These are phyloP conservation scores for Mortierella hygrophila DNA, from an alignment of 192 early-diverging fungal genomes.

Conservation along the genomic window DNA sequence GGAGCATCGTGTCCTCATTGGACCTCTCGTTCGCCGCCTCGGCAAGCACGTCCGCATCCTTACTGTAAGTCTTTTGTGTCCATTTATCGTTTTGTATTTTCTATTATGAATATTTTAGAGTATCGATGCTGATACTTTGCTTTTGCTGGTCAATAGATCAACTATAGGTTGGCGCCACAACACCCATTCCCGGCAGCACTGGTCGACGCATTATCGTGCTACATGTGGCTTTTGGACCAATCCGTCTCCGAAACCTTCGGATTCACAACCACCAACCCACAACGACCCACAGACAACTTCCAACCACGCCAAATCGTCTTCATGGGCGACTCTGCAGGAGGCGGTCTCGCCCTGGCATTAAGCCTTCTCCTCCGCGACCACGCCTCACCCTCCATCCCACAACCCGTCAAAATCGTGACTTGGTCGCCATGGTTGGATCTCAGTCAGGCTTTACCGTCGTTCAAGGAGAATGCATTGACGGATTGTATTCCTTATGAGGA, in stretches of 20 bases:
- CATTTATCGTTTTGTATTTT: neutral
- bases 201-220: conserved; percentile 82
- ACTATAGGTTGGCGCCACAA: conserved; percentile 87
- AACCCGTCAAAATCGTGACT: conserved; percentile 65
- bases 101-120: neutral
- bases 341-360: conserved; percentile 65
- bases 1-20: conserved; percentile 58
- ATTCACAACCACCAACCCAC: conserved; percentile 41
- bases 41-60: conserved; percentile 32
- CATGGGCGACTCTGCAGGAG: conserved; percentile 77
- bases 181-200: conserved; percentile 84
- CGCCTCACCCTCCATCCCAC: conserved; percentile 50
- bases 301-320: conserved; percentile 69
- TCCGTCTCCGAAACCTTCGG: conserved; percentile 53
- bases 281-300: conserved; percentile 5
- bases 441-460: conserved; percentile 63
- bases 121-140: neutral
- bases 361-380: conserved; percentile 67
- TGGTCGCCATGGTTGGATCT: conserved; percentile 79
- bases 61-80: conserved; percentile 1
- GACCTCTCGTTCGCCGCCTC: conserved; percentile 32
- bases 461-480: conserved; percentile 49
- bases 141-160: conserved; percentile 31
- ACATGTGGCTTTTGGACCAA: conserved; percentile 71
- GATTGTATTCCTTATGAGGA: conserved; percentile 63